phyloP scores from a whole-genome alignment of 176 grass and related monocot genomes.

The Triticum monococcum region DNA sequence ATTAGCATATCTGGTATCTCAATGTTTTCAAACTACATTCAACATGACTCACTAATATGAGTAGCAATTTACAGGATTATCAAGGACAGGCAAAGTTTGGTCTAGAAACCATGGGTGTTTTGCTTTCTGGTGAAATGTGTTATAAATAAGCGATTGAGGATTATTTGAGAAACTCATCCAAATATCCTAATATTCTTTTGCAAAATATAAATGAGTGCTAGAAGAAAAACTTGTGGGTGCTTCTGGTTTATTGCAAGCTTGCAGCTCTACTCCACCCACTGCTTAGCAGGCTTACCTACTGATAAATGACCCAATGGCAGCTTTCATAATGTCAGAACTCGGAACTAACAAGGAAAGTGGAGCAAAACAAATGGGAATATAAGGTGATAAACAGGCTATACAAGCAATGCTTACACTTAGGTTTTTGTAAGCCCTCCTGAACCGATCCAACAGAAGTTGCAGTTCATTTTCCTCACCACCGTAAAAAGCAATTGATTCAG shows the following conservation, averaged over 20 bases:
- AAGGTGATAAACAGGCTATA: constrained; percentile 8
- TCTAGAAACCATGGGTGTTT: neutral
- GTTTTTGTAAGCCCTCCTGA: constrained; percentile 89
- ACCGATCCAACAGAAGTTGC: constrained; percentile 88
- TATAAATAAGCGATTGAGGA: neutral
- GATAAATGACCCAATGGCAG: neutral
- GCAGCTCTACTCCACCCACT: neutral
- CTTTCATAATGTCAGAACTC: neutral
- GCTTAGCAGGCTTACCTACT: neutral
- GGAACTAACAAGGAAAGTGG: neutral
- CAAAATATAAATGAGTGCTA: neutral
- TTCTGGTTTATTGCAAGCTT: neutral
- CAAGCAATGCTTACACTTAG: constrained; percentile 62
- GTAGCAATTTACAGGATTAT: neutral
- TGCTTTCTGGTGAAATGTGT: neutral
- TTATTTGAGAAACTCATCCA: neutral
- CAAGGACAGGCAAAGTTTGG: neutral
- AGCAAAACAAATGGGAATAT: constrained; percentile 6
- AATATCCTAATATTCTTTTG: neutral
- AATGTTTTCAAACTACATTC: neutral
- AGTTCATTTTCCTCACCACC: constrained; percentile 92
- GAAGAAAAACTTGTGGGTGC: neutral
- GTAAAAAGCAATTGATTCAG: constrained; percentile 97
- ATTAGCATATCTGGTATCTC: neutral
- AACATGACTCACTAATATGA: neutral